A percentile compares a stretch with the other conserved stretches of the same genome.
Evolutionary conservation across 306 rosid genomes (phyloP).

Genomic region (Fragaria iinumae): DNA sequence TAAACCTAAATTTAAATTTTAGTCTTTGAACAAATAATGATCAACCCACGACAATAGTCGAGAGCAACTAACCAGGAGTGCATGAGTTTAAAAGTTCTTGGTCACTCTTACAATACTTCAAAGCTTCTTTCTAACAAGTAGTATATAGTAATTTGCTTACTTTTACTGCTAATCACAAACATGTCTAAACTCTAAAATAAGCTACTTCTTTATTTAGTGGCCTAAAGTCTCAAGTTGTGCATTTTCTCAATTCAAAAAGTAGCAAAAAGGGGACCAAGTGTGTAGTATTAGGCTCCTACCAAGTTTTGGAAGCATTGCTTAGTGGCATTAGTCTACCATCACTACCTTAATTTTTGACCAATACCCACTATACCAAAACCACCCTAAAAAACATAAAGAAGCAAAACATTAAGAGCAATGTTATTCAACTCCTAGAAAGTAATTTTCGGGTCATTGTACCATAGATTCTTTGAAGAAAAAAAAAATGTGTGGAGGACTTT

Average conservation of each 20-base stretch:
- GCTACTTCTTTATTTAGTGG: neutral
- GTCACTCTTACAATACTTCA: slow-evolving; percentile 6
- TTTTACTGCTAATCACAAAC: neutral
- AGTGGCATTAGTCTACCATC: slow-evolving; percentile 13
- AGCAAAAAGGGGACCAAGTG: neutral
- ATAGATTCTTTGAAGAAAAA: neutral
- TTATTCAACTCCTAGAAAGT: neutral
- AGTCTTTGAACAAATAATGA: neutral
- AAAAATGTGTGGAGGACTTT: neutral
- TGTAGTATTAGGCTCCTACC: neutral
- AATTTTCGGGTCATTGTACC: neutral
- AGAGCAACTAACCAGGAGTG: neutral
- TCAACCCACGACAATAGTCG: neutral
- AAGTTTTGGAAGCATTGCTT: slow-evolving; percentile 15
- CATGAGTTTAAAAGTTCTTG: neutral
- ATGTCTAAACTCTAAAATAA: neutral
- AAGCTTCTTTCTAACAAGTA: neutral
- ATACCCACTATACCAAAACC: neutral
- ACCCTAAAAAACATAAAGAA: neutral
- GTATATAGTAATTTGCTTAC: neutral
- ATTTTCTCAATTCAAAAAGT: neutral
- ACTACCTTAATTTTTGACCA: slow-evolving; percentile 5
- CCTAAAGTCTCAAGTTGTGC: neutral
- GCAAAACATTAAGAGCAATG: neutral
- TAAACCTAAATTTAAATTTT: too few relatives aligned